A percentile compares a stretch with the other conserved stretches of the same genome.
Evolutionary conservation across 2,329 filamentous ascomycete genomes (phyloP).

Genomic region (Paramyrothecium sp.): DNA sequence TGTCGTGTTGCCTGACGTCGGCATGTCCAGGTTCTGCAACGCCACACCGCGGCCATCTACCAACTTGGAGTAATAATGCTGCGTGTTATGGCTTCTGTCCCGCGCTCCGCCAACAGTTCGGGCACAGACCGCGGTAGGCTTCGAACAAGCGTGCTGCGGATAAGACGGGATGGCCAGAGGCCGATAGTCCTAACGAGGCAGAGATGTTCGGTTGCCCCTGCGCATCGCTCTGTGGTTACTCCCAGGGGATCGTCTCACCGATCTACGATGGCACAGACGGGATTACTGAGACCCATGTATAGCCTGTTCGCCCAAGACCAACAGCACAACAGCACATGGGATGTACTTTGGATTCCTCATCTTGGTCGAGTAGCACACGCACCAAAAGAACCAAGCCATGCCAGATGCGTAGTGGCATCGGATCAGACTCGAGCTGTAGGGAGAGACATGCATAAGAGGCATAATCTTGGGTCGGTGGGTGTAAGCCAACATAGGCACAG

Average conservation of each 20-base stretch:
- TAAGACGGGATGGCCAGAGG: not conserved
- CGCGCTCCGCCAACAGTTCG: too few relatives aligned
- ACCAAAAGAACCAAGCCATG: too few relatives aligned
- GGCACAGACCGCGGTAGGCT: not conserved
- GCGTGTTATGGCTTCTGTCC: too few relatives aligned
- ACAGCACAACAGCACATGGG: too few relatives aligned
- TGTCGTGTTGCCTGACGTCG: not conserved
- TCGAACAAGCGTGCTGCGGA: not conserved
- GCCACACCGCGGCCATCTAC: too few relatives aligned
- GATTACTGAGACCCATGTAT: too few relatives aligned
- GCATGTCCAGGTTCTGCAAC: not conserved
- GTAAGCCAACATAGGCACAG: not conserved
- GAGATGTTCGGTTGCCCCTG: not conserved
- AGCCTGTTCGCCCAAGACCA: too few relatives aligned
- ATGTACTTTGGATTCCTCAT: too few relatives aligned
- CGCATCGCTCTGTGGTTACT: not conserved
- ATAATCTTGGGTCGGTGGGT: not conserved
- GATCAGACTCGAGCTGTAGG: conserved; percentile 9
- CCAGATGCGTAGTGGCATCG: conserved; percentile 9
- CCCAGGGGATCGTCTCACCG: not conserved
- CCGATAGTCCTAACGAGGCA: not conserved
- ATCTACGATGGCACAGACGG: too few relatives aligned
- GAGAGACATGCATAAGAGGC: conserved; percentile 18
- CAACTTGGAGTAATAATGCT: too few relatives aligned
- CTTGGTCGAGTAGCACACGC: too few relatives aligned